Evolutionary conservation across 2,329 filamentous ascomycete genomes (phyloP).

Genomic region (Hansfordia pulvinata): DNA sequence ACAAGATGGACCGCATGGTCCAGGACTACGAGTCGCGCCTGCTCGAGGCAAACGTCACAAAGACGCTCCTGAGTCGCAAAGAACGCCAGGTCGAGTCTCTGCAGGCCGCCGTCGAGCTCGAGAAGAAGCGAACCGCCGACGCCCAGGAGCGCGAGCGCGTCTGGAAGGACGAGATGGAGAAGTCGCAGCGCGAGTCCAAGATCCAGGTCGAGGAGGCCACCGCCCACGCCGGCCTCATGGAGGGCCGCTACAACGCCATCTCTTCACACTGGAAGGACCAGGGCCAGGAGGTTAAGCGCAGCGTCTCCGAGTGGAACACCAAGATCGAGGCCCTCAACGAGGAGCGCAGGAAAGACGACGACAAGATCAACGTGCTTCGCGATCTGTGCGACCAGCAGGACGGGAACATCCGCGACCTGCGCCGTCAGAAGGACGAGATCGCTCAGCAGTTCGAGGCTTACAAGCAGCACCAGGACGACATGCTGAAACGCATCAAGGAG

Average conservation of each 20-base stretch:
- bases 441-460: constrained; percentile 47
- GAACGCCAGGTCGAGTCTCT: constrained; percentile 63
- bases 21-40: constrained; percentile 57
- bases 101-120: constrained; percentile 47
- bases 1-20: constrained; percentile 55
- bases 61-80: constrained; percentile 55
- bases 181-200: constrained; percentile 42
- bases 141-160: constrained; percentile 46
- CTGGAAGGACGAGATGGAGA: constrained; percentile 53
- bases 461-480: constrained; percentile 48
- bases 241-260: constrained; percentile 57
- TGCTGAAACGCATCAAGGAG: constrained; percentile 43
- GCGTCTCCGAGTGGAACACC: constrained; percentile 31
- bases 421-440: constrained; percentile 49
- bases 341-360: constrained; percentile 44
- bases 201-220: constrained; percentile 53
- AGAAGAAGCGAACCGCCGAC: constrained; percentile 45
- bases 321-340: constrained; percentile 41
- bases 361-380: constrained; percentile 48
- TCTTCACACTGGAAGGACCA: constrained; percentile 54
- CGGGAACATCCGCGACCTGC: constrained; percentile 47
- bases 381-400: constrained; percentile 64
- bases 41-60: constrained; percentile 58
- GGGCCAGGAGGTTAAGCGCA: constrained; percentile 44
- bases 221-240: constrained; percentile 50